Evolutionary conservation across 2,329 filamentous ascomycete genomes (phyloP), one percentile per base, ranked within the genome.

Genomic region (Apiospora kogelbergensis): DNA sequence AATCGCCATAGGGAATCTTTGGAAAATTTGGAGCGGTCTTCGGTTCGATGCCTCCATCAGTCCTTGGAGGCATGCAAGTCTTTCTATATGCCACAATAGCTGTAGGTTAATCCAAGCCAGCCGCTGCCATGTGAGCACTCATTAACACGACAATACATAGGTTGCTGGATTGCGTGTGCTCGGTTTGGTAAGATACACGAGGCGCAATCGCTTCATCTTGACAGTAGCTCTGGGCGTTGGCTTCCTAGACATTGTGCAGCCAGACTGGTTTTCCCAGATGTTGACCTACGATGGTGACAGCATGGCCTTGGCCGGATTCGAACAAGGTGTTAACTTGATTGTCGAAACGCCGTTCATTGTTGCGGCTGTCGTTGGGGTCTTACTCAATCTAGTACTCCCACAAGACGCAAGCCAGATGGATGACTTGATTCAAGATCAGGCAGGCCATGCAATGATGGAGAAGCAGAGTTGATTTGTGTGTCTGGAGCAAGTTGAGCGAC

Each of bases 21-120:
- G 86, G 89, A 67, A 92, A 92, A 74, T 92, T 92, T 71, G 89
- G 90, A 1, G 90, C 90, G 0, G 87, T 90, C 0, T 84, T 93
- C 5, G 89, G 91, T 0, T 83, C 89, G 10, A 93, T 93, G 72
- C 90, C 90, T 0, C 78, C 80, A 3, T 81, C 82, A 6, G 81
- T 84, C 7, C 76, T 85, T 1, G 82, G 82, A 6, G 82, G 82
- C 10, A 84, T 84, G 81, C 82, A 84, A 69, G 91, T 90, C 0
- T 92, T 92, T 79, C 83, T 92, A 20, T 92, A 91, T 81, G 84
- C 84, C 41, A 87, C 89, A 7, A 90, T 92, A 42, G 87, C 88
- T 0, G 86, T 91, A 3, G 41, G 63, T 64, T 30, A n/a, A 15
- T 17, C n/a, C 37, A 17, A 20, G 33, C 1, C 10, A 1, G 22